phyloP scores from a whole-genome alignment of 371 early-diverging fungal species.

The Mucor indicus region DNA sequence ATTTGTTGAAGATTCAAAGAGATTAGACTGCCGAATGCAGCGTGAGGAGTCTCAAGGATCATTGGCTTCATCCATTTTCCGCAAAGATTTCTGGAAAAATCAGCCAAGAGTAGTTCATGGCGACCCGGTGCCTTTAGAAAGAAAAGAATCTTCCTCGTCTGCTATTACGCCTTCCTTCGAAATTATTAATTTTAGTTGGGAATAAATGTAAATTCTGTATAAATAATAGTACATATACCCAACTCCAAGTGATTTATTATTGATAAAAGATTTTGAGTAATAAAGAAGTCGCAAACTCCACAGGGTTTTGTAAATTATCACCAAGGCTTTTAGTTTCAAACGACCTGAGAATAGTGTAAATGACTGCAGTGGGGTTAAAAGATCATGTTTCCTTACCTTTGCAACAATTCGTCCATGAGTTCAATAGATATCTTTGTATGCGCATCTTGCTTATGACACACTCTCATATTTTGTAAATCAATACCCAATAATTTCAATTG shows the following conservation, averaged over 20 bases:
- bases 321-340: neutral
- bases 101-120: too few relatives aligned
- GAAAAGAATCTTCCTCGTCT: too few relatives aligned
- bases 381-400: neutral
- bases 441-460: neutral
- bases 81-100: conserved; percentile 37
- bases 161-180: too few relatives aligned
- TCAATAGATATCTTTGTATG: neutral
- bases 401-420: conserved; percentile 3
- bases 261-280: neutral
- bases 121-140: too few relatives aligned
- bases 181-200: too few relatives aligned
- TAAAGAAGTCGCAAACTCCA: neutral
- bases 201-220: too few relatives aligned
- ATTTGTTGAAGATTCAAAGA: conserved; percentile 24
- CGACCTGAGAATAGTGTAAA: neutral
- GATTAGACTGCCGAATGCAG: conserved; percentile 4
- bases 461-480: neutral
- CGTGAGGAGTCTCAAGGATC: conserved; percentile 25
- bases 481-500: neutral
- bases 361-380: neutral
- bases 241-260: too few relatives aligned
- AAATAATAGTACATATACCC: too few relatives aligned
- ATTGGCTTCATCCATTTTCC: conserved; percentile 24
- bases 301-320: neutral